These are phyloP conservation scores for Botryosphaeria agaves DNA, from an alignment of 2,329 filamentous ascomycete genomes.

Conservation along the genomic window DNA sequence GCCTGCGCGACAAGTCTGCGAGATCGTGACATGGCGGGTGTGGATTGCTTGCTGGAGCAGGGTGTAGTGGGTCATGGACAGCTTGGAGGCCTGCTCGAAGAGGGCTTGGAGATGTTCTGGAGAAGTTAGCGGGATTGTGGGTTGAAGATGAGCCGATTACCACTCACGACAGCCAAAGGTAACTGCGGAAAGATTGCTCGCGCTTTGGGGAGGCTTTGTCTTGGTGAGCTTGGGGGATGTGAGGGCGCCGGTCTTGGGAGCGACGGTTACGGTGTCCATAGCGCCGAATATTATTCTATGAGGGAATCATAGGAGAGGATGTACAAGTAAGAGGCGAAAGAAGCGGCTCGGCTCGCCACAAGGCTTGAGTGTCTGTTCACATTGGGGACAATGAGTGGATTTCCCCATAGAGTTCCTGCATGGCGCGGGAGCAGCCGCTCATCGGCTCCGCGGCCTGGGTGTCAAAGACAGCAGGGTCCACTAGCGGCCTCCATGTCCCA, in stretches of 20 bases:
- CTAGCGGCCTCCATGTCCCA: no score
- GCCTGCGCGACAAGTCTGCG: slow-evolving; percentile 51
- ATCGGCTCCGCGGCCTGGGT: no score
- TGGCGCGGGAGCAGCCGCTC: no score
- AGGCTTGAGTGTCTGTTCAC: no score
- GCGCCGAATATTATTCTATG: no score
- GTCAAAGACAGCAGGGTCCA: no score
- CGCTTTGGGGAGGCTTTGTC: slow-evolving; percentile 18
- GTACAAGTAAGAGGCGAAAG: no score
- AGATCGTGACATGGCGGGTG: slow-evolving; percentile 45
- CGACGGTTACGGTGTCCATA: slow-evolving; percentile 22
- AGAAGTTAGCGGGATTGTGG: slow-evolving; percentile 3
- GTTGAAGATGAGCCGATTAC: neutral
- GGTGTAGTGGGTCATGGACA: slow-evolving; percentile 54
- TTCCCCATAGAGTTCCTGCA: no score
- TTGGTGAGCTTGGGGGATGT: slow-evolving; percentile 26
- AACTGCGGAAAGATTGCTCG: slow-evolving; percentile 14
- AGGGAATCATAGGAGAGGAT: no score
- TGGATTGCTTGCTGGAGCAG: slow-evolving; percentile 53
- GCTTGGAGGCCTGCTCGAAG: slow-evolving; percentile 49
- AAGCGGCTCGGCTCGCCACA: no score
- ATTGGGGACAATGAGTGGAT: no score
- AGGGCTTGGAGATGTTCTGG: slow-evolving; percentile 57
- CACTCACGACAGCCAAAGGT: slow-evolving; percentile 24
- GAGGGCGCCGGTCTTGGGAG: slow-evolving; percentile 20